phyloP scores from a whole-genome alignment of 2,329 filamentous ascomycete genomes.

The Diaporthe sp. region DNA sequence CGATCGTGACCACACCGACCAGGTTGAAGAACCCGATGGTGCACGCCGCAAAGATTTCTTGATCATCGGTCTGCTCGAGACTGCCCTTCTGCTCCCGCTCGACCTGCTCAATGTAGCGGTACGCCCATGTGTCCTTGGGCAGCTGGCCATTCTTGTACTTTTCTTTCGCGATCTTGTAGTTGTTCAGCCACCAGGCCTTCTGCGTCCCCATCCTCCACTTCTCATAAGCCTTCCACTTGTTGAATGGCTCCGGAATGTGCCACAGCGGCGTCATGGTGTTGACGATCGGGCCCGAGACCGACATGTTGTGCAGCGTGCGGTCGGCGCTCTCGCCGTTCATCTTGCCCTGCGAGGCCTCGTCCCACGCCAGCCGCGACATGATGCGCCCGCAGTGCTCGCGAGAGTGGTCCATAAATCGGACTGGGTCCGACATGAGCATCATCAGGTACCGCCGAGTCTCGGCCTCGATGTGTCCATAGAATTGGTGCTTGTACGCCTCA shows the following conservation, averaged over 20 bases:
- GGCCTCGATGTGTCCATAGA: conserved; percentile 62
- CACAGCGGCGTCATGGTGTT: conserved; percentile 64
- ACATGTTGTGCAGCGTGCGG: conserved; percentile 63
- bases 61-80: conserved; percentile 56
- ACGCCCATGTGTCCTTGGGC: conserved; percentile 60
- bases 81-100: conserved; percentile 53
- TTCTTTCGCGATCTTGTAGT: conserved; percentile 56
- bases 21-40: conserved; percentile 66
- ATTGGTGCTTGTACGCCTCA: conserved; percentile 53
- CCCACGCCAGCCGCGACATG: conserved; percentile 64
- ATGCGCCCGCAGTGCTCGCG: conserved; percentile 64
- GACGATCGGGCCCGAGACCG: conserved; percentile 63
- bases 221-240: conserved; percentile 63
- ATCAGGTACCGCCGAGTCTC: conserved; percentile 61
- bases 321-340: conserved; percentile 61
- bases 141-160: conserved; percentile 56
- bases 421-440: conserved; percentile 60
- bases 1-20: conserved; percentile 63
- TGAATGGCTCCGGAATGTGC: conserved; percentile 57
- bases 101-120: conserved; percentile 61
- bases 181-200: conserved; percentile 60
- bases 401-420: conserved; percentile 58
- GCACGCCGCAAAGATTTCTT: conserved; percentile 61
- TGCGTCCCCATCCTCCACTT: conserved; percentile 57
- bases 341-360: conserved; percentile 60